Base-by-base conservation (phyloP, 371 early-diverging fungal species). In the Rhizopus sp. region DNA sequence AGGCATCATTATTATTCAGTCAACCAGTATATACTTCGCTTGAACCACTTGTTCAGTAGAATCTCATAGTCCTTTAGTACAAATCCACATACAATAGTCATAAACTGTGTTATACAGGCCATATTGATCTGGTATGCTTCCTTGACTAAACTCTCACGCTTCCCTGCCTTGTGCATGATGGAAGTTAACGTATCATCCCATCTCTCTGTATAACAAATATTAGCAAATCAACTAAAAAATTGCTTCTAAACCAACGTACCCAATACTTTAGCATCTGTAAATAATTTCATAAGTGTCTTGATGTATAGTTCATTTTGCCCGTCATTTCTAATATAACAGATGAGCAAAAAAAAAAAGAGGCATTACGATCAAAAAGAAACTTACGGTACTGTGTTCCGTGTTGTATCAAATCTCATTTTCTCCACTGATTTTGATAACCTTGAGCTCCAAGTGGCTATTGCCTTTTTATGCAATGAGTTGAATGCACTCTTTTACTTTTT, bases 31-130 rank as follows among this genome's bases (percentile, higher is more conserved):
- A 59, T 59, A 29, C 65, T 54, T n/a, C 68, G 59, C 47, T 73
- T 73, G 29, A 72, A 44, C 78, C 78, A 77, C 50, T 73, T 71
- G 44, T 66, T 57, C 6, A 77, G 51, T 9, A 77, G 53, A 17
- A 64, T 54, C 13, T 63, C 57, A 40, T 73, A 64, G 37, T 77
- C 78, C 38, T 69, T 70, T 39, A 77, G 41, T 30, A 73, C 67
- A 57, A 73, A 72, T 10, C 66, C 65, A 59, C 72, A 69, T 10
- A 77, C 57, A 31, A 70, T 49, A 5, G 42, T 48, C 23, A 59
- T 44, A 39, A 76, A 49, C 8, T 63, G 53, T 3, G 64, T 66
- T 12, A 54, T 52, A 46, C 70, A 70, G 30, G 42, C 35, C 29
- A 53, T 33, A 4, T 57, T 46, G 7, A 13, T 35, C 8, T 53